Percentiles rank a stretch among this genome's conserved stretches.
Conservation (phyloP, 345 rosid species). For the Diplotaxis tenuifolia region DNA sequence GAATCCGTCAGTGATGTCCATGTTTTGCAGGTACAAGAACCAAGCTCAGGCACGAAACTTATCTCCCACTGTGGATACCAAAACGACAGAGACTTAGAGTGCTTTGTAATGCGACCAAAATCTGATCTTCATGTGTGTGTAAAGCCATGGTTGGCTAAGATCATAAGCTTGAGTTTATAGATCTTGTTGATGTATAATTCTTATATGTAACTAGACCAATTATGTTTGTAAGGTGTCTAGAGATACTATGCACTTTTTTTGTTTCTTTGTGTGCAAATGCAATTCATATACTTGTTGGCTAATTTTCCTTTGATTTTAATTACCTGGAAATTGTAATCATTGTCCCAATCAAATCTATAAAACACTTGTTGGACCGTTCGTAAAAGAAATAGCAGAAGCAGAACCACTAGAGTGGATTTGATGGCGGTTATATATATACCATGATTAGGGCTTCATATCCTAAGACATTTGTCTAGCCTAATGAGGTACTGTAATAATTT, state of each 20-base stretch:
- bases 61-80: background rate
- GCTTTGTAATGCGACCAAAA: background rate
- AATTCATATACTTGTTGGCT: background rate
- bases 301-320: background rate
- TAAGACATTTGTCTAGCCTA: background rate
- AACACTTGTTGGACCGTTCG: background rate
- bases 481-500: background rate
- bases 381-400: background rate
- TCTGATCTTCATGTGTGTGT: background rate
- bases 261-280: background rate
- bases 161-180: background rate
- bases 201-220: background rate
- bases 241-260: background rate
- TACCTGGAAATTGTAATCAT: background rate
- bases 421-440: background rate
- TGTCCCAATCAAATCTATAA: background rate
- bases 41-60: constrained; percentile 22
- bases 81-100: background rate
- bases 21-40: constrained; percentile 56
- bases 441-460: background rate
- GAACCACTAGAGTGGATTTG: background rate
- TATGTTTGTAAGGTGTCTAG: constrained; percentile 15
- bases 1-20: constrained; percentile 40
- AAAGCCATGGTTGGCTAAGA: background rate
- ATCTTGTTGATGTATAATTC: background rate